These are phyloP conservation scores for Colletotrichum australisinense DNA, from an alignment of 2,329 filamentous ascomycete species.

Conservation along the genomic window DNA sequence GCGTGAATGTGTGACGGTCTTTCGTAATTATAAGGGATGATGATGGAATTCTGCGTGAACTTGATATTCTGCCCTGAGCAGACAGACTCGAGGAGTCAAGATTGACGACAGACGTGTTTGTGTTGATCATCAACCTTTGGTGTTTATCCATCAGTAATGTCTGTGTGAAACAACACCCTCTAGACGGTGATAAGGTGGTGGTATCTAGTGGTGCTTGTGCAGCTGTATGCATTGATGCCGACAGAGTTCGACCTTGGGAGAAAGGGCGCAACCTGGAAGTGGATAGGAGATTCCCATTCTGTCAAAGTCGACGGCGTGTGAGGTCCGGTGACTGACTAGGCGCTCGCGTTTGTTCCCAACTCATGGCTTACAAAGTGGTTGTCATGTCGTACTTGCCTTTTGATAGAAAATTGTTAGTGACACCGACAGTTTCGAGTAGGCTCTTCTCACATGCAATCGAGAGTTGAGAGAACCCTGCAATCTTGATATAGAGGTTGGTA, in stretches of 20 bases:
- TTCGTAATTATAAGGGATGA: conserved; percentile 7
- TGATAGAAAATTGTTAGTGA: not conserved
- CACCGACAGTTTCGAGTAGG: not conserved
- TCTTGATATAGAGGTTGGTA: not conserved
- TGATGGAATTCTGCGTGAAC: not conserved
- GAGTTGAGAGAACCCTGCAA: not conserved
- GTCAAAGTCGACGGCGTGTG: too few relatives aligned
- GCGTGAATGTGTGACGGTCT: not conserved
- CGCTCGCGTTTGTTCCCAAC: not conserved
- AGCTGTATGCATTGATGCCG: too few relatives aligned
- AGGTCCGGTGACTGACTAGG: not conserved
- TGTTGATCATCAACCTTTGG: not conserved
- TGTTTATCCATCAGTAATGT: not conserved
- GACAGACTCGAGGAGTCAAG: not conserved
- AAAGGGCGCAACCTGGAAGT: too few relatives aligned
- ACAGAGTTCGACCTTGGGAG: too few relatives aligned
- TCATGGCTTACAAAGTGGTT: not conserved
- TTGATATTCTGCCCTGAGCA: not conserved
- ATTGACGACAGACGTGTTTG: not conserved
- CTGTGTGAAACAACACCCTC: not conserved
- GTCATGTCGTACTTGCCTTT: not conserved
- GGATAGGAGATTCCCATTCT: too few relatives aligned
- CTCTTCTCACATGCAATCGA: not conserved
- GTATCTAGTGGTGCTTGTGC: too few relatives aligned
- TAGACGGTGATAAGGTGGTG: too few relatives aligned